A percentile compares a stretch with the other conserved stretches of the same genome.
These are phyloP conservation scores for Amylostereum areolatum DNA, from an alignment of 1,284 basidiomycete genomes.

Conservation along the genomic window DNA sequence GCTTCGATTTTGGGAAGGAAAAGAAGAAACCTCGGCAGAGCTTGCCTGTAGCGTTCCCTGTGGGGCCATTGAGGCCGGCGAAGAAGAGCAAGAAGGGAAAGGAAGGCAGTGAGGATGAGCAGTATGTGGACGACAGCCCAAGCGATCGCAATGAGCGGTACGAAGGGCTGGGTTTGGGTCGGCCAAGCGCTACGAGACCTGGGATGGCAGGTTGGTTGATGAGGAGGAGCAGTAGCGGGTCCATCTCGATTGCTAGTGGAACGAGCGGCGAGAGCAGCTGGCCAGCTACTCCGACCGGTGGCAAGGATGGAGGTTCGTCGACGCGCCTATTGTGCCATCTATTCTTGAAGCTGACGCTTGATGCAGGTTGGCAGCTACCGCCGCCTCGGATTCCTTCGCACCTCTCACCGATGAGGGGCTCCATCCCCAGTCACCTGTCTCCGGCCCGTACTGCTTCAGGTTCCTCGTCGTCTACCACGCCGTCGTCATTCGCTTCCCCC, in stretches of 20 bases:
- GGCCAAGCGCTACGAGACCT: conserved; percentile 34
- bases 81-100: conserved; percentile 15
- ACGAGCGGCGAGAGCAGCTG: conserved; percentile 45
- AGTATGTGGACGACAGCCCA: conserved; percentile 54
- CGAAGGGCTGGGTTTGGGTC: conserved; percentile 60
- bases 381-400: conserved; percentile 38
- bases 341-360: too few species aligned
- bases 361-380: conserved; percentile 45
- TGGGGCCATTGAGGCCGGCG: conserved; percentile 18
- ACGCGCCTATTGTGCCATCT: too few species aligned
- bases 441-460: conserved; percentile 47
- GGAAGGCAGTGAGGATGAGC: conserved; percentile 30
- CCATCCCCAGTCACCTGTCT: conserved; percentile 25
- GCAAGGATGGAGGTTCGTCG: conserved; percentile 30
- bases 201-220: conserved; percentile 52
- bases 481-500: conserved; percentile 27
- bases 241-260: conserved; percentile 48
- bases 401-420: conserved; percentile 39
- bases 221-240: conserved; percentile 70
- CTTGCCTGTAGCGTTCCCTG: conserved; percentile 63
- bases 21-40: conserved; percentile 64
- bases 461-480: conserved; percentile 43
- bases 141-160: conserved; percentile 46
- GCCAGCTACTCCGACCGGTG: conserved; percentile 58
- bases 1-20: conserved; percentile 43